These are phyloP conservation scores for Kitagawia praeruptora DNA, from an alignment of 129 eudicot species.

Conservation along the genomic window DNA sequence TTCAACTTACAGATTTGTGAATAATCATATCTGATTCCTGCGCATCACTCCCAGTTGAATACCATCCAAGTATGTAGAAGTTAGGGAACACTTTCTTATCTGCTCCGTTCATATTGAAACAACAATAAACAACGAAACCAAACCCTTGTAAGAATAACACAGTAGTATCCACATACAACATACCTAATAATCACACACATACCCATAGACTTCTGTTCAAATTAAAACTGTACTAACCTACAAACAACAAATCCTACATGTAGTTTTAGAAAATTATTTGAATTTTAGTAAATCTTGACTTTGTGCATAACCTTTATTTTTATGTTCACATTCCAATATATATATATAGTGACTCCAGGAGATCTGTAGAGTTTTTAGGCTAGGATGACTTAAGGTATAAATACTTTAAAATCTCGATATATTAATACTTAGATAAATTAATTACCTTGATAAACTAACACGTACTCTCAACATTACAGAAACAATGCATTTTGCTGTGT, in stretches of 20 bases:
- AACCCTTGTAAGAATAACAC: neutral
- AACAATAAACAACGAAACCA: conserved; percentile 2
- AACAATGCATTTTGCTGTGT: neutral
- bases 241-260: neutral
- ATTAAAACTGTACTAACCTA: no score
- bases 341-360: neutral
- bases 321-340: neutral
- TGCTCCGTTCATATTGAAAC: conserved; percentile 21
- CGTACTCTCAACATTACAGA: neutral
- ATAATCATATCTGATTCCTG: conserved; percentile 86
- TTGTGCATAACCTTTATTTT: no score
- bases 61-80: conserved; percentile 93
- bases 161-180: neutral
- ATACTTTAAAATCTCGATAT: neutral
- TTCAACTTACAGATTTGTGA: conserved; percentile 73
- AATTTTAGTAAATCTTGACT: no score
- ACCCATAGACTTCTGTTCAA: neutral
- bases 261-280: no score
- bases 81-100: conserved; percentile 95
- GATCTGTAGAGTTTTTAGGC: neutral
- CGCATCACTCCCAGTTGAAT: conserved; percentile 90
- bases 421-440: no score
- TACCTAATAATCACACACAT: neutral
- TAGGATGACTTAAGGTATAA: neutral
- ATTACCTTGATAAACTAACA: neutral